Evolutionary conservation across 495 filamentous ascomycete genomes (phyloP).

Genomic region (Cercophora sp.): DNA sequence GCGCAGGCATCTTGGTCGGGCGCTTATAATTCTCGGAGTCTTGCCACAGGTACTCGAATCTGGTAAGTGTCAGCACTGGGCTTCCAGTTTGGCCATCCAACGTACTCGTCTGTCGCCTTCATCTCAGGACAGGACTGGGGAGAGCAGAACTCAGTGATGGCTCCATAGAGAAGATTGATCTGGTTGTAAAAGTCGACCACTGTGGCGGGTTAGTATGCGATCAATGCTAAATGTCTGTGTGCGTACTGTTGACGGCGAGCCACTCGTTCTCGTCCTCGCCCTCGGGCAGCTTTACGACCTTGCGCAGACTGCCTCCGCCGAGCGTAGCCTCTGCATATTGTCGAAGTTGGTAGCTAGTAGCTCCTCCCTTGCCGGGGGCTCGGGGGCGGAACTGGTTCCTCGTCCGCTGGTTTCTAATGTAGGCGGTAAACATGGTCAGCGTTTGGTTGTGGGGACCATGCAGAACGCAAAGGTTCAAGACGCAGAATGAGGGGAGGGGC

Average conservation of each 20-base stretch:
- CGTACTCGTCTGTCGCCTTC: conserved; percentile 98
- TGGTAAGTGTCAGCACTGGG: conserved; percentile 30
- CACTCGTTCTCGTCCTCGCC: conserved; percentile 97
- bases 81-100: not conserved
- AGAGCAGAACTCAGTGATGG: conserved; percentile 98
- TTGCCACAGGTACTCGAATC: conserved; percentile 99
- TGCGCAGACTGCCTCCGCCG: conserved; percentile 88
- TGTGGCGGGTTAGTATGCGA: conserved; percentile 33
- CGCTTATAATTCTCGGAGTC: conserved; percentile 88
- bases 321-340: conserved; percentile 98
- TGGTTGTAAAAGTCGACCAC: conserved; percentile 99
- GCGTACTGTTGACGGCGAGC: conserved; percentile 88
- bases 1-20: conserved; percentile 96
- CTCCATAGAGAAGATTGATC: conserved; percentile 96
- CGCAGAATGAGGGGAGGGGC: no score
- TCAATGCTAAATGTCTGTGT: no score
- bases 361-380: conserved; percentile 75
- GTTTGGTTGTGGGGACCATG: not conserved
- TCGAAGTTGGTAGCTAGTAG: conserved; percentile 89
- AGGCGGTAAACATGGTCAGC: not conserved
- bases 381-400: conserved; percentile 89
- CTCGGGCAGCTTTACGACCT: conserved; percentile 94
- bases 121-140: conserved; percentile 96
- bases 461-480: no score
- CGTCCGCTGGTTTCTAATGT: conserved; percentile 76